phyloP scores from a whole-genome alignment of 345 rosid genomes.

The Citrus inodora region DNA sequence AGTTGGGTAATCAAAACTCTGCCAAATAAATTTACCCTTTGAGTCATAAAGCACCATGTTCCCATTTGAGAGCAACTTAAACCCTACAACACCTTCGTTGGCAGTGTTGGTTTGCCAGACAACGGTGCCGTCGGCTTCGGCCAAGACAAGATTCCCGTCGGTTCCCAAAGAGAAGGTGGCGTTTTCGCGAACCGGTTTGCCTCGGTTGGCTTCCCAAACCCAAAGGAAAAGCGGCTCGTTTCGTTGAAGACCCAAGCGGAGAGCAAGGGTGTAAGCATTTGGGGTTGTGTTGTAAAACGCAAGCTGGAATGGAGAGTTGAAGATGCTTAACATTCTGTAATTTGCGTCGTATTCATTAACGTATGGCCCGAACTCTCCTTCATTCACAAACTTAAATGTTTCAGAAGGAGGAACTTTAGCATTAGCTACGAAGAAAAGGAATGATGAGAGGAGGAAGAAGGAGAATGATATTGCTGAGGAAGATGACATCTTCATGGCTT shows the following conservation, averaged over 20 bases:
- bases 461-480: background rate
- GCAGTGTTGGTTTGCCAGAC: conserved; percentile 66
- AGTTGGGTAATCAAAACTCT: conserved; percentile 53
- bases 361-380: conserved; percentile 33
- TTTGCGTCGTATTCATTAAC: conserved; percentile 31
- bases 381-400: conserved; percentile 30
- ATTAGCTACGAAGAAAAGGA: conserved; percentile 9
- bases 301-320: conserved; percentile 39
- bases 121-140: conserved; percentile 49
- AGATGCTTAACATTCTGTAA: conserved; percentile 24
- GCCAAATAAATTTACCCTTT: conserved; percentile 42
- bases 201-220: conserved; percentile 72
- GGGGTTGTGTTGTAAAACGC: conserved; percentile 64
- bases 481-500: background rate
- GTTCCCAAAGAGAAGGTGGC: conserved; percentile 43
- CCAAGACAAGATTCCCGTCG: conserved; percentile 53
- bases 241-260: conserved; percentile 34
- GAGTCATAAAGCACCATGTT: conserved; percentile 52
- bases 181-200: conserved; percentile 55
- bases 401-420: conserved; percentile 38
- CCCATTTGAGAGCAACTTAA: conserved; percentile 48
- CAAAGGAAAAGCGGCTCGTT: conserved; percentile 22
- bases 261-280: conserved; percentile 50
- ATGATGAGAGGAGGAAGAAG: background rate
- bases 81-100: conserved; percentile 51